phyloP scores from a whole-genome alignment of 805 yeast species.

The Grigorovia humatica region DNA sequence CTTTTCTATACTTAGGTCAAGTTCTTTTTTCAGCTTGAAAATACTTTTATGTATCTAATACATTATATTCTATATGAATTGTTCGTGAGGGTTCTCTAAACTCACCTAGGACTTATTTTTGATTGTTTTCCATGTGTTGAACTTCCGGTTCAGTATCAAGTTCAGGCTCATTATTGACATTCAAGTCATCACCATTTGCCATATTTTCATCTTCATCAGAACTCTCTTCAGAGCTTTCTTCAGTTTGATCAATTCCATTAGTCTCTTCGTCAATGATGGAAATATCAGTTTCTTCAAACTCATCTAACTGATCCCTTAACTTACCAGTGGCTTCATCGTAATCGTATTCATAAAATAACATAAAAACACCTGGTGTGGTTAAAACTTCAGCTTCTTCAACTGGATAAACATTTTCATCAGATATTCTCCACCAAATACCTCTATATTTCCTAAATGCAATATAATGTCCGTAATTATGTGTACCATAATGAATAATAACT shows the following conservation, averaged over 20 bases:
- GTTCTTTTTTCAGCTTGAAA: too few relatives aligned
- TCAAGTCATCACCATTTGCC: background rate
- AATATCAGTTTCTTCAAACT: slow-evolving; percentile 5
- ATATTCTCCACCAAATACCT: slow-evolving; percentile 91
- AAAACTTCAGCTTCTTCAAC: slow-evolving; percentile 75
- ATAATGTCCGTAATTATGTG: slow-evolving; percentile 96
- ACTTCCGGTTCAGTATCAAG: background rate
- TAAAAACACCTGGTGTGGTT: slow-evolving; percentile 76
- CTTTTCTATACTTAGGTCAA: too few relatives aligned
- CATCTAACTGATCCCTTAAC: slow-evolving; percentile 22
- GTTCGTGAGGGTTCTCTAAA: background rate
- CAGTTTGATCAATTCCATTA: slow-evolving; percentile 13
- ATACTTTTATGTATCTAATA: background rate
- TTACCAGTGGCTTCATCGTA: slow-evolving; percentile 26
- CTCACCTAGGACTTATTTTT: background rate
- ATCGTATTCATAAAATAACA: slow-evolving; percentile 76
- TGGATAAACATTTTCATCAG: slow-evolving; percentile 79
- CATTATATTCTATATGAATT: background rate
- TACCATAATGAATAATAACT: slow-evolving; percentile 86
- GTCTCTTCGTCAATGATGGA: slow-evolving; percentile 9
- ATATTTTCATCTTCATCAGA: background rate
- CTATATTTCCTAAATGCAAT: slow-evolving; percentile 74
- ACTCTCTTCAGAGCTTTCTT: slow-evolving; percentile 11
- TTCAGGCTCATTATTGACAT: background rate
- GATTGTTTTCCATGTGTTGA: background rate